A percentile compares a stretch with the other conserved stretches of the same genome.
Evolutionary conservation across 2,329 filamentous ascomycete species (phyloP).

Genomic region (Trichoderma atrobrunneum): DNA sequence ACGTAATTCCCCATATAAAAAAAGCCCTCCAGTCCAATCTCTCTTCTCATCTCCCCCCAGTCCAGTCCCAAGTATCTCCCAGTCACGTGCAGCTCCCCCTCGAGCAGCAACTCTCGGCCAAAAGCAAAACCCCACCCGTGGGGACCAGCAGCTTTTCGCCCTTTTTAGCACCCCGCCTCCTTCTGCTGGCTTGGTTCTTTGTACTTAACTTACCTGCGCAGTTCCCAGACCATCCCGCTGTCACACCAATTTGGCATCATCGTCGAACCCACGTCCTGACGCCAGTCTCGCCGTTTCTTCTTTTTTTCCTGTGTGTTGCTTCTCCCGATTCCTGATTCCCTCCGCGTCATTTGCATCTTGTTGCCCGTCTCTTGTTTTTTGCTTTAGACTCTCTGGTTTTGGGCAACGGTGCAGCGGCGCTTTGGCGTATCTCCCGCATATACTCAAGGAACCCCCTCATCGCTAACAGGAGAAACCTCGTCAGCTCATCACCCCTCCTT

Average conservation of each 20-base stretch:
- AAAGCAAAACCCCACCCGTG: background rate
- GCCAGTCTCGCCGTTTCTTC: background rate
- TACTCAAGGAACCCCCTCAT: conserved; percentile 21
- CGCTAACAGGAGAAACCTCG: conserved; percentile 28
- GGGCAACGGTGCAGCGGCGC: background rate
- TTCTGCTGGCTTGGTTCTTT: background rate
- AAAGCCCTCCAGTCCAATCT: background rate
- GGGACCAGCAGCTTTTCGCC: conserved; percentile 14
- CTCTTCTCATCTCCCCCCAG: background rate
- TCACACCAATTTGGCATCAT: conserved; percentile 17
- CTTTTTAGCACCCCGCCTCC: conserved; percentile 16
- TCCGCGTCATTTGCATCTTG: background rate
- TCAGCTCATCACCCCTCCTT: conserved; percentile 27
- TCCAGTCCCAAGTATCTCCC: background rate
- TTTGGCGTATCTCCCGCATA: conserved; percentile 28
- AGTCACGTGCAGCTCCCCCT: conserved; percentile 4
- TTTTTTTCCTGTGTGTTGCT: background rate
- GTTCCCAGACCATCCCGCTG: conserved; percentile 14
- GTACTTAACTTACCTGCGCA: conserved; percentile 1
- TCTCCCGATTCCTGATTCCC: background rate
- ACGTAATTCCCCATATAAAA: conserved; percentile 18
- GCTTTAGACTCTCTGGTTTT: background rate
- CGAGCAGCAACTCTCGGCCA: background rate
- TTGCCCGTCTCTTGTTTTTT: background rate
- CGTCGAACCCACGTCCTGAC: background rate